A percentile compares a stretch with the other conserved stretches of the same genome.
Evolutionary conservation across 2,329 filamentous ascomycete genomes (phyloP).

Genomic region (Diatrype stigma): DNA sequence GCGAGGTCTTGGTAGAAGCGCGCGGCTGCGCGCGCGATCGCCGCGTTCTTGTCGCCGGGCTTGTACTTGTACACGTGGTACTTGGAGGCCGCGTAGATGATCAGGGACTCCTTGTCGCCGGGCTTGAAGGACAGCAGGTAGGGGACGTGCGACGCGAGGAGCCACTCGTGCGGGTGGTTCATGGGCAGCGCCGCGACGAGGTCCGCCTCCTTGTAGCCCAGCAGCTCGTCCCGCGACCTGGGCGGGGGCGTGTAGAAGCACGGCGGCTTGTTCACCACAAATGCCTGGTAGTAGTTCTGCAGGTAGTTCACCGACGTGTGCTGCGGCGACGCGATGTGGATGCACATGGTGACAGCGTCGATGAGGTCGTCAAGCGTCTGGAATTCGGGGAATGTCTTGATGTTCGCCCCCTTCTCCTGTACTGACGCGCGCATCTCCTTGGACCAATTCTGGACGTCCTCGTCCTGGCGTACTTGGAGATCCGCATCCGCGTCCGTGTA

Average conservation of each 20-base stretch:
- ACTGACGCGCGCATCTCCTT: slow-evolving; percentile 29
- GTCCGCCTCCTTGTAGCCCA: slow-evolving; percentile 25
- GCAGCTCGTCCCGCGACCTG: slow-evolving; percentile 24
- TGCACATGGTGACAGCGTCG: slow-evolving; percentile 47
- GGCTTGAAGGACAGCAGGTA: slow-evolving; percentile 37
- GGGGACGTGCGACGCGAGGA: slow-evolving; percentile 41
- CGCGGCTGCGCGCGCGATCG: too few relatives aligned
- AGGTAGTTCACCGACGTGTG: slow-evolving; percentile 50
- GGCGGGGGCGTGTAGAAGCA: slow-evolving; percentile 33
- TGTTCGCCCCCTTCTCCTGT: slow-evolving; percentile 28
- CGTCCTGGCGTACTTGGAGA: slow-evolving; percentile 15
- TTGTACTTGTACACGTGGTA: background rate
- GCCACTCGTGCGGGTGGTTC: slow-evolving; percentile 37
- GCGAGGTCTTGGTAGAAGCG: too few relatives aligned
- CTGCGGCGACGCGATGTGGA: slow-evolving; percentile 46
- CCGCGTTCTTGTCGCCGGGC: too few relatives aligned
- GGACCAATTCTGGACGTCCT: slow-evolving; percentile 29
- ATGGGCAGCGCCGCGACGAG: slow-evolving; percentile 39
- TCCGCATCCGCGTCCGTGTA: slow-evolving; percentile 22
- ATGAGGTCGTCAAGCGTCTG: slow-evolving; percentile 36
- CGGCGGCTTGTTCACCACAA: slow-evolving; percentile 41
- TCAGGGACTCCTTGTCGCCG: background rate
- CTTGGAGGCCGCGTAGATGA: too few relatives aligned
- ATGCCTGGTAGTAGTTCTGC: slow-evolving; percentile 46
- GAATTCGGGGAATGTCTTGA: slow-evolving; percentile 40